These are phyloP conservation scores for Diaporthe velutina DNA, from an alignment of 2,329 filamentous ascomycete species.

Conservation along the genomic window DNA sequence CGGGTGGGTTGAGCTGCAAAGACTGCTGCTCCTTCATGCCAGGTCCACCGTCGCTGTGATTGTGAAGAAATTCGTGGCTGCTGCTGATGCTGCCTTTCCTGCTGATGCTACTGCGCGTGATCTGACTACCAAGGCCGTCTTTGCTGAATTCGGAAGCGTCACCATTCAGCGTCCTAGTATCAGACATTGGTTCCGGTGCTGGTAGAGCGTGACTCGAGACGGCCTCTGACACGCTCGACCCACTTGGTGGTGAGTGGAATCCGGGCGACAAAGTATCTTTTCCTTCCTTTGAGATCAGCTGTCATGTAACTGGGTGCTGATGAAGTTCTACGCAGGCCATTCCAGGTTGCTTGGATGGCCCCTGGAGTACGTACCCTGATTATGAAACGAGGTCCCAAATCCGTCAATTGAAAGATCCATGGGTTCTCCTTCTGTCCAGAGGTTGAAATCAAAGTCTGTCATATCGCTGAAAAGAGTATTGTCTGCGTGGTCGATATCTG, in stretches of 20 bases:
- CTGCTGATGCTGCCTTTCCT: neutral
- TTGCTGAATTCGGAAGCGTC: neutral
- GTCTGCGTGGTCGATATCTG: neutral
- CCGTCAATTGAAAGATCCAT: neutral
- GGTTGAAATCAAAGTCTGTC: constrained; percentile 2
- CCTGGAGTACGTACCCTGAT: neutral
- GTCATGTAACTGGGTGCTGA: neutral
- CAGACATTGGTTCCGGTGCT: neutral
- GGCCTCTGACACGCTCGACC: neutral
- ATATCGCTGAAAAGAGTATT: neutral
- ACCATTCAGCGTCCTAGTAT: neutral
- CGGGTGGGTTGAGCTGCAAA: neutral
- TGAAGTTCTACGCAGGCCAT: neutral
- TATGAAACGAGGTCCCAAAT: neutral
- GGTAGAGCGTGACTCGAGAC: neutral
- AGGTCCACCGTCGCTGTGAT: neutral
- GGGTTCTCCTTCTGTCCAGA: neutral
- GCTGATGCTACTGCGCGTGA: neutral
- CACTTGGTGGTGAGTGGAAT: neutral
- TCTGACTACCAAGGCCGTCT: neutral
- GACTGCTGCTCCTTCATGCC: neutral
- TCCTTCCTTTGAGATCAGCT: neutral
- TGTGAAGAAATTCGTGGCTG: neutral
- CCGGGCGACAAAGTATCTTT: neutral
- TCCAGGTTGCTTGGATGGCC: neutral